A percentile compares a stretch with the other conserved stretches of the same genome.
phyloP scores from a whole-genome alignment of 495 filamentous ascomycete genomes.

The Penicillium samsonianum region DNA sequence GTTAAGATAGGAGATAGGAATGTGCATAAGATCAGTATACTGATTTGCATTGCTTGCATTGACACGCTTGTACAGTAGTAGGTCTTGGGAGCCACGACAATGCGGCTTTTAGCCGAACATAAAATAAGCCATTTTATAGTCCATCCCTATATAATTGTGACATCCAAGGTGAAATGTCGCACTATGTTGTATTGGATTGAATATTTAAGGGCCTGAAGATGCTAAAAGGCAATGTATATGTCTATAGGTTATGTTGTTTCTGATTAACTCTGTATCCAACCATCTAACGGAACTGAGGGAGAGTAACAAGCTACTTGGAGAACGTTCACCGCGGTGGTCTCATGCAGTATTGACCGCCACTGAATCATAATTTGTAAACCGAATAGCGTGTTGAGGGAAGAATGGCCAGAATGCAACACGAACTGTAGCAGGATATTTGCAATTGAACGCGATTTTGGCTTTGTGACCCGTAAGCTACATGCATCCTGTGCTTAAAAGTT shows the following conservation, averaged over 20 bases:
- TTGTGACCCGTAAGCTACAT: not conserved
- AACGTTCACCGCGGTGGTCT: not conserved
- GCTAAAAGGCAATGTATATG: too few species aligned
- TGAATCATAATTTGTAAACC: not conserved
- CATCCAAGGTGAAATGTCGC: not conserved
- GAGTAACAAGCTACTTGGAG: not conserved
- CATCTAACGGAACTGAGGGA: too few species aligned
- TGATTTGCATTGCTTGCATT: not conserved
- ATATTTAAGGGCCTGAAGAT: too few species aligned
- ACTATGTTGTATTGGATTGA: not conserved
- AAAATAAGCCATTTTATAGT: not conserved
- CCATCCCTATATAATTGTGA: not conserved
- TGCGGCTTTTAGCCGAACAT: not conserved
- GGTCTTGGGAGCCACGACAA: not conserved
- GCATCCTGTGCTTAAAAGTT: constrained; percentile 5
- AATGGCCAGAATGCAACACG: not conserved
- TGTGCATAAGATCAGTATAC: not conserved
- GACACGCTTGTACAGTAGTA: not conserved
- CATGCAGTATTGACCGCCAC: not conserved
- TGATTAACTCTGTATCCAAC: too few species aligned
- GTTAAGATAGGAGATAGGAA: not conserved
- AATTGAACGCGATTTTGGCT: constrained; percentile 1
- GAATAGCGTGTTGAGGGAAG: not conserved
- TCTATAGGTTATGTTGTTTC: too few species aligned
- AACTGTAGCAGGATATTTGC: not conserved